These are phyloP conservation scores for Tetrapisispora fleetii DNA, from an alignment of 805 yeast genomes.

Conservation along the genomic window DNA sequence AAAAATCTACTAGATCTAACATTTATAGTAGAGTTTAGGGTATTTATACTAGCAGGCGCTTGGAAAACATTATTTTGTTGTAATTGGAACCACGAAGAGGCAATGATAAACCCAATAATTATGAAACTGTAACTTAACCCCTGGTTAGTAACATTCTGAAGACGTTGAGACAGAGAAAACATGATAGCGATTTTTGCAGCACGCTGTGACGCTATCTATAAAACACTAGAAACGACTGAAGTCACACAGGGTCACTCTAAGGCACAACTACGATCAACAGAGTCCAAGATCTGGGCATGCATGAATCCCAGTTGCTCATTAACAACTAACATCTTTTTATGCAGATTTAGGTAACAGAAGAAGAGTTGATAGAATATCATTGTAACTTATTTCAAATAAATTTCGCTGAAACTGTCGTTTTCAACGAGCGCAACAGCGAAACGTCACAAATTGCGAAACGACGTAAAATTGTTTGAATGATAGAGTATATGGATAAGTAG, in stretches of 20 bases:
- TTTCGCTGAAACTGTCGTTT: neutral
- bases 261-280: no score
- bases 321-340: no score
- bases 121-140: constrained; percentile 43
- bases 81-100: constrained; percentile 42
- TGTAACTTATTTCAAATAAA: neutral
- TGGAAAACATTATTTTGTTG: constrained; percentile 36
- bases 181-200: constrained; percentile 12
- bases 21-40: constrained; percentile 33
- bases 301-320: no score
- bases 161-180: constrained; percentile 36
- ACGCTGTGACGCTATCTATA: no score
- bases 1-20: constrained; percentile 48
- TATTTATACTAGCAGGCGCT: constrained; percentile 31
- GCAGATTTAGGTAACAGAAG: no score
- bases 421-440: neutral
- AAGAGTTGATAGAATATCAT: neutral
- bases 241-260: no score
- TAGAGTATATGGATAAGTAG: no score
- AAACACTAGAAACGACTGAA: no score
- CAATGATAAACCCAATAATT: constrained; percentile 38
- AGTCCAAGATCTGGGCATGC: no score
- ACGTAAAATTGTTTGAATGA: no score
- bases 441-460: neutral
- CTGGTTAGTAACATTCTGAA: constrained; percentile 44